Conservation (phyloP, 1,284 basidiomycete genomes). For the Clitocybe nebularis region DNA sequence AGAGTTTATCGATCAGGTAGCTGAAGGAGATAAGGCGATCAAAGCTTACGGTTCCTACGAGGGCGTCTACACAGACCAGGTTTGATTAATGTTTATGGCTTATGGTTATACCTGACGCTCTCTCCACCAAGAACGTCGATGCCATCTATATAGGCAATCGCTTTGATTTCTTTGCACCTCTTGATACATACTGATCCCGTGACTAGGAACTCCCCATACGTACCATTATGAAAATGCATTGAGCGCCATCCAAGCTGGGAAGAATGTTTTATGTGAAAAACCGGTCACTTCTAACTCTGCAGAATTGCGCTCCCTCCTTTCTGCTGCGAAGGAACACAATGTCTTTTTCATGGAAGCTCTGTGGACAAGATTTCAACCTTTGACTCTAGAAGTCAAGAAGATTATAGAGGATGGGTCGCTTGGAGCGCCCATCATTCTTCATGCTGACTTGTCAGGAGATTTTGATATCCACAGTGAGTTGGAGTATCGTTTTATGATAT, state of each 20-base stretch:
- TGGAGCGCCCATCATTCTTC: constrained; percentile 60
- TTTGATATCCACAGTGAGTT: constrained; percentile 68
- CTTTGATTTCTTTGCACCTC: no score
- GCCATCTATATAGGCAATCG: constrained; percentile 72
- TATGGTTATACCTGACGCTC: no score
- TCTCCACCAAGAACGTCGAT: constrained; percentile 82
- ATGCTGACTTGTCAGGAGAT: constrained; percentile 73
- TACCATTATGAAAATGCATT: constrained; percentile 79
- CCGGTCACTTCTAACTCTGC: constrained; percentile 65
- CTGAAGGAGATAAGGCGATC: constrained; percentile 46
- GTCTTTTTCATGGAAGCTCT: constrained; percentile 90
- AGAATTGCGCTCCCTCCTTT: constrained; percentile 64
- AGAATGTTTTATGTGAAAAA: constrained; percentile 88
- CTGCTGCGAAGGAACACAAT: constrained; percentile 70
- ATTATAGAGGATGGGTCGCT: constrained; percentile 58
- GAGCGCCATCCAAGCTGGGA: constrained; percentile 74
- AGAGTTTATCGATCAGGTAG: constrained; percentile 60
- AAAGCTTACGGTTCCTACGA: constrained; percentile 78
- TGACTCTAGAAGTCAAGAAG: constrained; percentile 61
- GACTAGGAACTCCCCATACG: constrained; percentile 83
- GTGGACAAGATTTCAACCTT: constrained; percentile 79
- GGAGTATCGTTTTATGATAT: background rate
- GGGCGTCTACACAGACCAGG: constrained; percentile 70
- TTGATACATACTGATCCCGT: no score
- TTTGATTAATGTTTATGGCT: constrained; percentile 25